phyloP scores from a whole-genome alignment of 805 yeast species.

The Ascoidea tarda region DNA sequence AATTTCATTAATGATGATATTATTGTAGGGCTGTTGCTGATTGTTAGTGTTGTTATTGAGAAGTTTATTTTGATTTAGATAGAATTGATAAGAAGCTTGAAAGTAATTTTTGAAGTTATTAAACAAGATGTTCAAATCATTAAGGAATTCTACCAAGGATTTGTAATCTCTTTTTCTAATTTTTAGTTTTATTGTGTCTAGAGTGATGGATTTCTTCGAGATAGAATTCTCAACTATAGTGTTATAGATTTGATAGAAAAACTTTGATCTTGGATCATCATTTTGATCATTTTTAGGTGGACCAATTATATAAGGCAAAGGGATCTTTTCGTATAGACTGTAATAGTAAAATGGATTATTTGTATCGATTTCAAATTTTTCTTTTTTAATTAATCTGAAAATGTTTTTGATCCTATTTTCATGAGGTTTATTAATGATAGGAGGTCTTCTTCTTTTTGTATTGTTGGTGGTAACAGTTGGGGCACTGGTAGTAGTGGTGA shows the following conservation, averaged over 20 bases:
- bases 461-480: not conserved
- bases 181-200: conserved; percentile 64
- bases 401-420: conserved; percentile 87
- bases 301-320: not conserved
- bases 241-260: too few relatives aligned
- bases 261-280: too few relatives aligned
- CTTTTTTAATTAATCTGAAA: conserved; percentile 66
- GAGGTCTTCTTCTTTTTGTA: conserved; percentile 75
- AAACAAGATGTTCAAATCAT: conserved; percentile 65
- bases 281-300: too few relatives aligned
- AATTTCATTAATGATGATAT: too few relatives aligned
- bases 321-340: conserved; percentile 6
- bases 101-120: conserved; percentile 43
- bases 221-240: conserved; percentile 24
- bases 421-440: conserved; percentile 80
- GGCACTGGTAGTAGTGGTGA: not conserved
- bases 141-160: conserved; percentile 60
- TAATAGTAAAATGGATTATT: conserved; percentile 20
- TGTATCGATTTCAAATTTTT: conserved; percentile 35
- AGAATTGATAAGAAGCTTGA: conserved; percentile 19
- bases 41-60: conserved; percentile 29
- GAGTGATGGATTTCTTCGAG: conserved; percentile 33
- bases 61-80: conserved; percentile 41
- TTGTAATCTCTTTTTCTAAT: conserved; percentile 76
- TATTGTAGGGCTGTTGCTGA: not conserved